Conservation (phyloP, 192 early-diverging fungal genomes). For the Backusella australiensis region DNA sequence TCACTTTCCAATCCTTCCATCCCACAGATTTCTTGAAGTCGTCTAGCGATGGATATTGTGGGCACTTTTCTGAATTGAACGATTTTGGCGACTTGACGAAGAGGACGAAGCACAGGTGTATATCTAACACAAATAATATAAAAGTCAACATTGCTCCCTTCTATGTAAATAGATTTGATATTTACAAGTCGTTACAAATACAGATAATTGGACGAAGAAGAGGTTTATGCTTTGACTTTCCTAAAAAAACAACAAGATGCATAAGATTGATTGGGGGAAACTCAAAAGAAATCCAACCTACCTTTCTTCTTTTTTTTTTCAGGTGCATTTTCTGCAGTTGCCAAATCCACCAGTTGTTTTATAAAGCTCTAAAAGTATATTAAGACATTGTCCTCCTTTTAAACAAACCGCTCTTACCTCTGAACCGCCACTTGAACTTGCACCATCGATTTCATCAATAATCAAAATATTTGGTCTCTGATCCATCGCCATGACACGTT, state of each 20-base stretch:
- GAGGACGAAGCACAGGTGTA: constrained; percentile 80
- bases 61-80: constrained; percentile 69
- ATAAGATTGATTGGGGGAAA: too few species aligned
- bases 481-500: constrained; percentile 23
- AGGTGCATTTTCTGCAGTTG: constrained; percentile 26
- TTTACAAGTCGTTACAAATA: constrained; percentile 94
- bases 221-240: constrained; percentile 38
- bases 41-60: constrained; percentile 60
- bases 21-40: constrained; percentile 80
- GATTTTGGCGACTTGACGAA: constrained; percentile 76
- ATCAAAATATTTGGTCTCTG: constrained; percentile 80
- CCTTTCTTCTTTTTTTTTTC: constrained; percentile 21
- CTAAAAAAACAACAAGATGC: neutral
- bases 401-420: constrained; percentile 39
- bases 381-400: neutral
- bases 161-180: neutral
- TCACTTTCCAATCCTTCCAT: constrained; percentile 73
- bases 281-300: too few species aligned
- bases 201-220: constrained; percentile 94
- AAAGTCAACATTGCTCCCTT: too few species aligned
- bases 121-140: constrained; percentile 49
- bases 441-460: constrained; percentile 98
- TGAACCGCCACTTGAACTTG: constrained; percentile 63
- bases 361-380: constrained; percentile 67
- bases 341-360: constrained; percentile 71